Evolutionary conservation across 1,284 basidiomycete species (phyloP), one percentile per base, ranked within the genome.

Genomic region (Heliocybe sulcata): DNA sequence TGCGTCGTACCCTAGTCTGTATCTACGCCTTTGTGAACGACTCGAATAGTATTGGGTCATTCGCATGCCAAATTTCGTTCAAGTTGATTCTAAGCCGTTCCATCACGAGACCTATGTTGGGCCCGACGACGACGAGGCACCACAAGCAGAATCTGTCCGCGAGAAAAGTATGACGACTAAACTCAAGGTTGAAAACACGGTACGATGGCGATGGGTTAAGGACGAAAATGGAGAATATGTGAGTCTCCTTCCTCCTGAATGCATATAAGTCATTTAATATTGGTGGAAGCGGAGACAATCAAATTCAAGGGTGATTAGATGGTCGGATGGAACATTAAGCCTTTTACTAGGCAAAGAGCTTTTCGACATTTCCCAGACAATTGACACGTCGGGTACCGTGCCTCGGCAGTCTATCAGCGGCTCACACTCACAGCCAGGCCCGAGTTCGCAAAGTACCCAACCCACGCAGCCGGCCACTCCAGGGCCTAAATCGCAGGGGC

Each of bases 291-390:
- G 75, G 62, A 81, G 86, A 59, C 87, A 94, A 73, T 92, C 92
- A 9, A 97, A 97, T 66, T 82, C 86, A 59, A 87, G 93, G 16
- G 77, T 95, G 35, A 83, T 97, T 54, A 83, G 87, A 8, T 97
- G 94, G 94, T 95, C 92, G 22, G 94, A 97, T 65, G 94, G 94
- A 25, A 81, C 87, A 14, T 73, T 92, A 59, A 94, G 91, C 63
- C 79, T 97, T 35, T 86, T 90, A 60, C 75, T 97, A 54, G 94
- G 94, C 52, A 88, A 88, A 68, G 94, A 97, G 65, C 76, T 94
- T 3, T 95, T 94, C 68, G 93, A 97, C 71, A 85, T 97, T 56
- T 83, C 80, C 52, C 79, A 87, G 66, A 83, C 79, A 56, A 72
- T 88, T 57, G 90, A 93, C 64, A 85, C 79, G 10, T 88, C 87